A percentile compares a stretch with the other conserved stretches of the same genome.
These are phyloP conservation scores for Cynanchum wilfordii DNA, from an alignment of 257 asterid species.

Conservation along the genomic window DNA sequence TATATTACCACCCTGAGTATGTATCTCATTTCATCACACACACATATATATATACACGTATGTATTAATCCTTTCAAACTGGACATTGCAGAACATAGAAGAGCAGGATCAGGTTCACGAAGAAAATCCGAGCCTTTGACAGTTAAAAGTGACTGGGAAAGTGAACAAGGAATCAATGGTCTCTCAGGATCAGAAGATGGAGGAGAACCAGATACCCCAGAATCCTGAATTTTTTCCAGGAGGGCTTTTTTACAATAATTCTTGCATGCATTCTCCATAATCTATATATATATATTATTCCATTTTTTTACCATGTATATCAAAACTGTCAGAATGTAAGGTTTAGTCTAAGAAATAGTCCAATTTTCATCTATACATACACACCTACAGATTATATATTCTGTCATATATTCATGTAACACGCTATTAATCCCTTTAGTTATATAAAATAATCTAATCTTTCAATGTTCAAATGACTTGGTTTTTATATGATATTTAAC, in stretches of 20 bases:
- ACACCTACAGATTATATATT: neutral
- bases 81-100: constrained; percentile 43
- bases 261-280: constrained; percentile 10
- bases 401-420: neutral
- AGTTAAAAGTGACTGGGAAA: constrained; percentile 39
- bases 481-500: no score
- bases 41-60: neutral
- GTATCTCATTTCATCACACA: neutral
- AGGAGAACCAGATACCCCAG: constrained; percentile 28
- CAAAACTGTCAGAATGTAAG: neutral
- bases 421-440: neutral
- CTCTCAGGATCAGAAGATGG: constrained; percentile 58
- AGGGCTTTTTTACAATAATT: neutral
- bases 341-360: neutral
- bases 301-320: constrained; percentile 16
- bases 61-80: neutral
- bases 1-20: neutral
- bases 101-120: constrained; percentile 37
- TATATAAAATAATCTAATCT: neutral
- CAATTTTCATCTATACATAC: neutral
- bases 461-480: neutral
- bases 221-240: constrained; percentile 23
- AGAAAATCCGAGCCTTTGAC: constrained; percentile 29
- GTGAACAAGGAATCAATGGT: constrained; percentile 39
- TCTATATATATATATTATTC: constrained; percentile 6